Evolutionary conservation across 2,329 filamentous ascomycete species (phyloP), one percentile per base, ranked within the genome.

Genomic region (Aureobasidium leucospermi): DNA sequence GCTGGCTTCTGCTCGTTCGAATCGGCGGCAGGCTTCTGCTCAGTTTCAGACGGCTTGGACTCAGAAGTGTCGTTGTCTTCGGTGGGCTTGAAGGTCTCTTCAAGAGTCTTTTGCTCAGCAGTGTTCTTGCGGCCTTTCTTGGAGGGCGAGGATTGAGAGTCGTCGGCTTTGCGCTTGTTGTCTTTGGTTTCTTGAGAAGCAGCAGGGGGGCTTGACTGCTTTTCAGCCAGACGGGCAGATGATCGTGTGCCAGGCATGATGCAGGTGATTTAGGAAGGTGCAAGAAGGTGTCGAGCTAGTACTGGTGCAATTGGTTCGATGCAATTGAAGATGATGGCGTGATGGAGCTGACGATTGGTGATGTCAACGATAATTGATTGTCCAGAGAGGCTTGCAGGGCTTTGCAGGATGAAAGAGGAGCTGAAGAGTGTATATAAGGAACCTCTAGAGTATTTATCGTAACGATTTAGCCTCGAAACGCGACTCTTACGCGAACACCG

Each of bases 91-190:
- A 81, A 69, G 0, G 75, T 77, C 63, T 82, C 78, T 61, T 84
- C 81, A 36, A 83, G 73, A 0, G 78, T 81, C 64, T 76, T 76
- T 66, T 84, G 81, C 61, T 75, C 74, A 15, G 66, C 59, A 7
- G 68, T 60, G 28, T 60, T 56, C 63, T 73, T 75, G n/a, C 70
- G 68, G 28, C 74, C 74, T 65, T 79, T 78, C 11, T 73, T 64
- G 46, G 73, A 64, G 28, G 74, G 71, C 15, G 60, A 62, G 10
- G 42, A 52, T 10, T 63, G 53, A 1, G 74, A 71, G 5, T 66
- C 63, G 43, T 75, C 71, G 28, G 71, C 62, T 61, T 70, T 65
- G 63, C 67, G 63, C 68, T 73, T 69, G 43, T 60, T 67, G 48
- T 65, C 66, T 34, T 58, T 41, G 36, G 55, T 64, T 15, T 55